A percentile compares a stretch with the other conserved stretches of the same genome.
Evolutionary conservation across 2,329 filamentous ascomycete species (phyloP).

Genomic region (Talaromyces sp.): DNA sequence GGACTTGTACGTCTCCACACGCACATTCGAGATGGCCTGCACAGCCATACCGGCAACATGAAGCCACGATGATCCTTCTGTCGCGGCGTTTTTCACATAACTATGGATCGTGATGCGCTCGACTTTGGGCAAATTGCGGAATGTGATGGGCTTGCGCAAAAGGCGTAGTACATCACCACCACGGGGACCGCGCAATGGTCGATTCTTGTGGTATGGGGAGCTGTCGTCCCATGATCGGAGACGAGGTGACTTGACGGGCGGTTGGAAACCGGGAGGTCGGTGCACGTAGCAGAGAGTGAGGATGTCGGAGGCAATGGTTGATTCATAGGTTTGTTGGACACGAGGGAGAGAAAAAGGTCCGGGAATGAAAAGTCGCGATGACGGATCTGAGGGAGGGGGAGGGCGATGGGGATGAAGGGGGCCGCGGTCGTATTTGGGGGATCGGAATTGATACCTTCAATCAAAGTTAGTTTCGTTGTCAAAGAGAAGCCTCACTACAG

Average conservation of each 20-base stretch:
- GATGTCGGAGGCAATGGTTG: slow-evolving; percentile 80
- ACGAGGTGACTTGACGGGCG: slow-evolving; percentile 58
- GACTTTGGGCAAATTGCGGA: slow-evolving; percentile 80
- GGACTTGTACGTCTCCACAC: slow-evolving; percentile 66
- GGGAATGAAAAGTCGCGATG: slow-evolving; percentile 81
- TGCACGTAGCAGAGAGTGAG: slow-evolving; percentile 87
- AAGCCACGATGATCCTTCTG: slow-evolving; percentile 68
- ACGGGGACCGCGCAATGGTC: slow-evolving; percentile 77
- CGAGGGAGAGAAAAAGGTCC: slow-evolving; percentile 88
- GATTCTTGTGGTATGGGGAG: slow-evolving; percentile 91
- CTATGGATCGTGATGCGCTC: slow-evolving; percentile 76
- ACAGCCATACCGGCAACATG: slow-evolving; percentile 80
- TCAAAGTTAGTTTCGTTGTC: not conserved
- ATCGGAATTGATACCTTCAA: slow-evolving; percentile 84
- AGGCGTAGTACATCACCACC: slow-evolving; percentile 61
- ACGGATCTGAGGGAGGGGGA: slow-evolving; percentile 78
- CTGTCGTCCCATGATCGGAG: slow-evolving; percentile 83
- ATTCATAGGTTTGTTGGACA: slow-evolving; percentile 83
- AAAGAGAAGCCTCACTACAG: not conserved
- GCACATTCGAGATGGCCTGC: slow-evolving; percentile 78
- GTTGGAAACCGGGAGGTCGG: slow-evolving; percentile 70
- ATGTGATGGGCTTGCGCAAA: slow-evolving; percentile 60
- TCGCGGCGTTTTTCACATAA: slow-evolving; percentile 65
- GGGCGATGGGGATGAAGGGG: slow-evolving; percentile 90
- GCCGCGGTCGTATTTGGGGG: slow-evolving; percentile 91